Evolutionary conservation across 352 stramenopile species (phyloP).

Genomic region (Blastocystis sp.): DNA sequence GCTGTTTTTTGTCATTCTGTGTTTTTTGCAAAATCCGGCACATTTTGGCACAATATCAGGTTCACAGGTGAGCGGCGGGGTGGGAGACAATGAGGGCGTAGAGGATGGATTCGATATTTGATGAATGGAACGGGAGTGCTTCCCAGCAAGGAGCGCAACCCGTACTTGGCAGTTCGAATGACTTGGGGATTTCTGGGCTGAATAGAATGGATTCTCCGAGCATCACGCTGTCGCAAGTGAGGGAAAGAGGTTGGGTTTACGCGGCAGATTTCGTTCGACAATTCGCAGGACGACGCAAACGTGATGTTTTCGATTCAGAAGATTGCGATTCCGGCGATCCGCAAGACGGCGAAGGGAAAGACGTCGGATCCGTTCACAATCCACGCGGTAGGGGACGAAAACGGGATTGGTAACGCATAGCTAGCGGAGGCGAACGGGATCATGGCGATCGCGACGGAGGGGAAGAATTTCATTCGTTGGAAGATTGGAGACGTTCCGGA

Average conservation of each 20-base stretch:
- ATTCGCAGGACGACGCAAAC: conserved; percentile 16
- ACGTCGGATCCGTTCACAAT: neutral
- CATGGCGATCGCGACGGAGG: neutral
- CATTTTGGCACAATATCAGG: too few species aligned
- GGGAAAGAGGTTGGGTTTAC: neutral
- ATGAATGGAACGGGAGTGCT: conserved; percentile 38
- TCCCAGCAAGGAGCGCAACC: neutral
- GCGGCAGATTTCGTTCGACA: neutral
- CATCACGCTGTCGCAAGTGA: conserved; percentile 9
- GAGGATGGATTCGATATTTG: conserved; percentile 52
- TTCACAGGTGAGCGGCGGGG: too few species aligned
- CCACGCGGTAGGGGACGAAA: neutral
- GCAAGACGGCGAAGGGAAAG: conserved; percentile 26
- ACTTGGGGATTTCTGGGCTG: neutral
- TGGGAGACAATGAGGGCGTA: too few species aligned
- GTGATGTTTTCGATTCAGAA: conserved; percentile 51
- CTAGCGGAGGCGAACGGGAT: conserved; percentile 10
- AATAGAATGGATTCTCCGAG: neutral
- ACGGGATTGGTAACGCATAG: neutral
- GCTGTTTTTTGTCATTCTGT: neutral
- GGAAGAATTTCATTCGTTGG: conserved; percentile 46
- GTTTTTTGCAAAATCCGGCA: too few species aligned
- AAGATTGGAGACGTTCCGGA: conserved; percentile 35
- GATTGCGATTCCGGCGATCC: neutral
- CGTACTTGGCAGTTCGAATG: neutral